Conservation (phyloP, 139 green algal species). For the Chlamydomonas asymmetrica region DNA sequence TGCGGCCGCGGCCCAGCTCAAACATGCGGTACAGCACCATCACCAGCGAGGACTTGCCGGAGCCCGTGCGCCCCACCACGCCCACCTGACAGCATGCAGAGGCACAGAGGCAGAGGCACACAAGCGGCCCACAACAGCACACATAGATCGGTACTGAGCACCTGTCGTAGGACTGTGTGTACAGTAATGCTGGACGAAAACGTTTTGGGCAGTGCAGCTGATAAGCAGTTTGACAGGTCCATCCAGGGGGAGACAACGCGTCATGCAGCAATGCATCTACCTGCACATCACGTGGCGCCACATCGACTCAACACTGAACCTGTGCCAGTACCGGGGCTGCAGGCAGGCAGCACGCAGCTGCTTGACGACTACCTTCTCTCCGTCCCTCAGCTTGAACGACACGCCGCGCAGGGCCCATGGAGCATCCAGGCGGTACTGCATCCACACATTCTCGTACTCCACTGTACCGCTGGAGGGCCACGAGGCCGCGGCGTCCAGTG, state of each 20-base stretch:
- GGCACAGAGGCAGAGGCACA: background rate
- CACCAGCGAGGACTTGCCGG: conserved; percentile 73
- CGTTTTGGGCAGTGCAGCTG: no score
- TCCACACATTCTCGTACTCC: conserved; percentile 24
- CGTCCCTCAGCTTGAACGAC: conserved; percentile 34
- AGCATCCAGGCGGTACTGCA: conserved; percentile 21
- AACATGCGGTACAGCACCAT: conserved; percentile 73
- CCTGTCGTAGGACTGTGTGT: no score
- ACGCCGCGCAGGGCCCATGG: conserved; percentile 15
- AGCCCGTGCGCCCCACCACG: conserved; percentile 68
- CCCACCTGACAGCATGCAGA: background rate
- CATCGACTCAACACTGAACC: no score
- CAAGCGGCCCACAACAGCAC: conserved; percentile 34
- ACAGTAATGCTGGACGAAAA: no score
- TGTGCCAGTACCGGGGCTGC: no score
- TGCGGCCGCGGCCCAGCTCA: conserved; percentile 48
- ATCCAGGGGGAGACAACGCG: no score
- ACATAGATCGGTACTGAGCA: no score
- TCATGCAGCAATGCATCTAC: no score
- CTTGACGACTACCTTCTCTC: no score
- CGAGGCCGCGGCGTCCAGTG: background rate
- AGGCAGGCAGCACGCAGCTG: no score
- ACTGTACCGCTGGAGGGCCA: conserved; percentile 40
- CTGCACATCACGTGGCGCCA: no score
- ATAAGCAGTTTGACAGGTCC: no score